phyloP scores from a whole-genome alignment of 352 stramenopile species.

The Peronospora destructor region DNA sequence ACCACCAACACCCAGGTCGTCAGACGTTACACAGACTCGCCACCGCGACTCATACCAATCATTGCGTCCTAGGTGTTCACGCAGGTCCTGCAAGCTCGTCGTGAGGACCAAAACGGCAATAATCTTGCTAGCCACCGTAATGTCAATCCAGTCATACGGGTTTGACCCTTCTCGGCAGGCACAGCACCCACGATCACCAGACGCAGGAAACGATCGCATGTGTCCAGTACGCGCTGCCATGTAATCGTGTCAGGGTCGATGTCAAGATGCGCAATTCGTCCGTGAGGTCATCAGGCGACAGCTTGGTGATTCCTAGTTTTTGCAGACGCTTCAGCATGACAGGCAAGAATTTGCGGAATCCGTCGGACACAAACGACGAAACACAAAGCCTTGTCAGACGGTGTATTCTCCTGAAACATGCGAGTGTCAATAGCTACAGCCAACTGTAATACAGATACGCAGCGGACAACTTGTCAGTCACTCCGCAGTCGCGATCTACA shows the following conservation, averaged over 20 bases:
- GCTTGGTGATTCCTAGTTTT: conserved; percentile 93
- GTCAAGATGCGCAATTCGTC: conserved; percentile 92
- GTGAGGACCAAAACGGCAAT: conserved; percentile 97
- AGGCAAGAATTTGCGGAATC: conserved; percentile 74
- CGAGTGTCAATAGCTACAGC: conserved; percentile 96
- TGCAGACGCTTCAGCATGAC: conserved; percentile 91
- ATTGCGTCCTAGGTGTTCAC: conserved; percentile 90
- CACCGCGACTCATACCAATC: conserved; percentile 78
- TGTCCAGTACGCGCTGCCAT: conserved; percentile 94
- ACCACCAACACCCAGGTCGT: conserved; percentile 95
- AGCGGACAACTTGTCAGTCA: background rate
- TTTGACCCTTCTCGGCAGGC: conserved; percentile 87
- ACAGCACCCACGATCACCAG: conserved; percentile 87
- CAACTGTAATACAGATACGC: conserved; percentile 38
- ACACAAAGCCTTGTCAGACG: conserved; percentile 80
- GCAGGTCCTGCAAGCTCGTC: conserved; percentile 91
- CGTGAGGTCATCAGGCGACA: conserved; percentile 90
- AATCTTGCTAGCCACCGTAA: conserved; percentile 95
- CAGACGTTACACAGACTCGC: conserved; percentile 91
- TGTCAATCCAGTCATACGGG: conserved; percentile 67
- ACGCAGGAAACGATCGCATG: conserved; percentile 94
- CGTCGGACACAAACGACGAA: conserved; percentile 83
- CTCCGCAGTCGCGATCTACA: conserved; percentile 1
- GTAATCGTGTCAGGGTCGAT: conserved; percentile 92
- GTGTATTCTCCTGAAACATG: conserved; percentile 95